These are phyloP conservation scores for Paraconiothyrium brasiliense DNA, from an alignment of 2,329 filamentous ascomycete species.

Conservation along the genomic window DNA sequence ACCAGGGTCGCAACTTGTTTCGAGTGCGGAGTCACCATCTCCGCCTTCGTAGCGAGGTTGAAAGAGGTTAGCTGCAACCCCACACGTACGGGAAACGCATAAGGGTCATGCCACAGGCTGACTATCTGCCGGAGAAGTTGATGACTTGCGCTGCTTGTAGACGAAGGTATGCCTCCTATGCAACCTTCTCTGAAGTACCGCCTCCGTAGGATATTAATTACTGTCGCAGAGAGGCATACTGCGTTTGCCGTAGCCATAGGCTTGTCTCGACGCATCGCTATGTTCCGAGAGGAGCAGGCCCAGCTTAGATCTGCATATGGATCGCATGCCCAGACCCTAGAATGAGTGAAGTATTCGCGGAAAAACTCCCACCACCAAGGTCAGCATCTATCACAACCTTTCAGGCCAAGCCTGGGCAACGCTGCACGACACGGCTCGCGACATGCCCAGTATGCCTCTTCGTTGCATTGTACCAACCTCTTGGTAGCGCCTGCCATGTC, in stretches of 20 bases:
- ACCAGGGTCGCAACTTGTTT: slow-evolving; percentile 6
- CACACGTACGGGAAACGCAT: slow-evolving; percentile 2
- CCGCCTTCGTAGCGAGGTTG: not conserved
- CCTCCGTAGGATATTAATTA: not conserved
- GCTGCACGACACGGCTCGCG: slow-evolving; percentile 14
- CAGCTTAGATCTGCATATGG: not conserved
- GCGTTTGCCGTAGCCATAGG: too few species aligned
- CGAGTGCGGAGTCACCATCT: not conserved
- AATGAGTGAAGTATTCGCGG: slow-evolving; percentile 21
- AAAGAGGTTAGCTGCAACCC: slow-evolving; percentile 5
- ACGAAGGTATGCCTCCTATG: slow-evolving; percentile 4
- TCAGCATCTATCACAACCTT: slow-evolving; percentile 22
- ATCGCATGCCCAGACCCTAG: slow-evolving; percentile 10
- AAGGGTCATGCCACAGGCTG: not conserved
- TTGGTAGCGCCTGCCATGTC: slow-evolving; percentile 9
- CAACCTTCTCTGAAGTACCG: not conserved
- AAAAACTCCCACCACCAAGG: slow-evolving; percentile 19
- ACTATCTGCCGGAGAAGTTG: slow-evolving; percentile 3
- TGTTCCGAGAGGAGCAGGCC: not conserved
- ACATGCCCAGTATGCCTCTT: slow-evolving; percentile 12
- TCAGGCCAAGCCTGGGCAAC: slow-evolving; percentile 34
- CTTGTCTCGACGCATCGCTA: not conserved
- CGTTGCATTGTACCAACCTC: slow-evolving; percentile 13
- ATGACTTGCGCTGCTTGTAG: not conserved
- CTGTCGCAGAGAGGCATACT: slow-evolving; percentile 6